These are phyloP conservation scores for Lichtheimia hyalospora DNA, from an alignment of 371 early-diverging fungal genomes.

Conservation along the genomic window DNA sequence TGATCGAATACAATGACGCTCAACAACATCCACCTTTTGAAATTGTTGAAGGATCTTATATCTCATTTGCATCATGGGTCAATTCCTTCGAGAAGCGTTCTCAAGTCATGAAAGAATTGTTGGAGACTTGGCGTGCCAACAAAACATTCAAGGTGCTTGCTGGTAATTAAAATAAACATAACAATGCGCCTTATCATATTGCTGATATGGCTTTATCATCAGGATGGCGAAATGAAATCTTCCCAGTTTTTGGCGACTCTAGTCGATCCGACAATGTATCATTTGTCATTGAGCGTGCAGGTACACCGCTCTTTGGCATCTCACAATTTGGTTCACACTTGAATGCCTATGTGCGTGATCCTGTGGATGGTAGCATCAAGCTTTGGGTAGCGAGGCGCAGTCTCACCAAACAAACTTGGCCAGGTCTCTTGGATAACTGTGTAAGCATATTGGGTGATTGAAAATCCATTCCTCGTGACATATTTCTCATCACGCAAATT, in stretches of 20 bases:
- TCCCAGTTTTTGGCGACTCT: constrained; percentile 69
- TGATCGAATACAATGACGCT: constrained; percentile 32
- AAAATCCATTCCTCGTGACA: too few species aligned
- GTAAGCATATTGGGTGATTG: constrained; percentile 36
- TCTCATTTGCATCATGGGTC: constrained; percentile 32
- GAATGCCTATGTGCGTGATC: constrained; percentile 66
- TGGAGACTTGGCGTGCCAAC: constrained; percentile 41
- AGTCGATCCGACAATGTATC: constrained; percentile 44
- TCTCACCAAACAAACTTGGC: constrained; percentile 82
- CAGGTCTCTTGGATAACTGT: constrained; percentile 84
- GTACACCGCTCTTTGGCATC: constrained; percentile 74
- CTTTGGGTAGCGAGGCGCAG: constrained; percentile 93
- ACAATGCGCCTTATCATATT: too few species aligned
- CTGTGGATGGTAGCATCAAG: constrained; percentile 46
- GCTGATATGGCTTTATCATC: not conserved
- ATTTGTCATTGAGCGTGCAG: constrained; percentile 80
- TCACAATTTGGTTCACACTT: constrained; percentile 83
- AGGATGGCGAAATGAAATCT: constrained; percentile 69
- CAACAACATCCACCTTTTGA: constrained; percentile 24
- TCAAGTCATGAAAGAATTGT: constrained; percentile 32
- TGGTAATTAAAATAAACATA: constrained; percentile 13
- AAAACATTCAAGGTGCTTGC: constrained; percentile 29
- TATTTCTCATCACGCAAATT: not conserved
- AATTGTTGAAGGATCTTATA: constrained; percentile 18
- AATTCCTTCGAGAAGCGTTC: constrained; percentile 34